These are phyloP conservation scores for Ceratobasidium papillatum DNA, from an alignment of 1,284 basidiomycete species.

Conservation along the genomic window DNA sequence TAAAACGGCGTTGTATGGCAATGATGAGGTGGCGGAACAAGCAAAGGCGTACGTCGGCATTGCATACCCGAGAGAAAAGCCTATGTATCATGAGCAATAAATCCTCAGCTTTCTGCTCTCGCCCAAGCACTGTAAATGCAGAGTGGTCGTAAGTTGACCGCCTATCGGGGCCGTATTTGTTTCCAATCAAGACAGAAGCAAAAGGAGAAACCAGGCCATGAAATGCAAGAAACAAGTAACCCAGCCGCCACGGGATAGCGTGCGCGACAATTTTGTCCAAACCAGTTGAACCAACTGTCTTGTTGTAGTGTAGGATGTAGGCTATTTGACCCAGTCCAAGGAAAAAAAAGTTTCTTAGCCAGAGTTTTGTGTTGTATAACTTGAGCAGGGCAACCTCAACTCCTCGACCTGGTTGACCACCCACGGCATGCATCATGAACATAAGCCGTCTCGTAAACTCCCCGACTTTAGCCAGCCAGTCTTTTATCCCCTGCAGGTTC, in stretches of 20 bases:
- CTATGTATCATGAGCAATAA: too few relatives aligned
- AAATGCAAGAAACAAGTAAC: background rate
- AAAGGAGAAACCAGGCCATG: background rate
- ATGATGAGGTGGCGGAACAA: constrained; percentile 2
- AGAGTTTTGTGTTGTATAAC: background rate
- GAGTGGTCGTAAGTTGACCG: background rate
- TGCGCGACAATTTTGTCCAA: background rate
- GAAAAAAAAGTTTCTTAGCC: background rate
- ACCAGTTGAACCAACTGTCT: background rate
- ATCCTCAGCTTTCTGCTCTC: too few relatives aligned
- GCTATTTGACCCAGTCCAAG: background rate
- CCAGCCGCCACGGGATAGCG: background rate
- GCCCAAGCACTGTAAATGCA: too few relatives aligned
- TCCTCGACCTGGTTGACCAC: constrained; percentile 1
- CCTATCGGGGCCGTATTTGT: background rate
- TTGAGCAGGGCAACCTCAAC: background rate
- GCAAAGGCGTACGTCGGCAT: background rate
- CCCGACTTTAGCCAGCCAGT: background rate
- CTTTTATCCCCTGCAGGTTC: background rate
- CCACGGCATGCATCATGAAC: background rate
- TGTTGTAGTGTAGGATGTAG: background rate
- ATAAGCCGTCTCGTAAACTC: background rate
- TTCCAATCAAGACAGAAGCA: background rate
- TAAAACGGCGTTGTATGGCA: background rate
- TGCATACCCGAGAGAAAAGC: too few relatives aligned